phyloP scores from a whole-genome alignment of 345 rosid species.

The Lepidium didymum region DNA sequence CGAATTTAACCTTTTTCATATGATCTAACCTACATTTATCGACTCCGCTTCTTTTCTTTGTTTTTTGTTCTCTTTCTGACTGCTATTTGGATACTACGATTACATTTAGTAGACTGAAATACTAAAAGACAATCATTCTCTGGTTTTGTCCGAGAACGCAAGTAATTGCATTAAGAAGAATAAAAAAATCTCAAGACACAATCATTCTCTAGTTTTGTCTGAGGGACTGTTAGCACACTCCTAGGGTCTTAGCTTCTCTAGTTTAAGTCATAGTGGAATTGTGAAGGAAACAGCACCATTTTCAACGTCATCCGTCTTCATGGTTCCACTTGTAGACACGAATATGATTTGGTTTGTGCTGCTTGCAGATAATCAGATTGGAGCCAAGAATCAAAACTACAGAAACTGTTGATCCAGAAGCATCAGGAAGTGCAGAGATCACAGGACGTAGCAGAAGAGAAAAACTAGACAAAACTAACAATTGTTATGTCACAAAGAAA shows the following conservation, averaged over 20 bases:
- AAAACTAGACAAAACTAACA: constrained; percentile 2
- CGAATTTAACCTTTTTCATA: too few relatives aligned
- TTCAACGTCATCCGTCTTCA: constrained; percentile 77
- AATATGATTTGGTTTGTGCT: not conserved
- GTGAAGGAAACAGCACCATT: constrained; percentile 79
- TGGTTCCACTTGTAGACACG: constrained; percentile 61
- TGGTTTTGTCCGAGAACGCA: too few relatives aligned
- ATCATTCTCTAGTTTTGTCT: not conserved
- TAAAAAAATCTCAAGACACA: not conserved
- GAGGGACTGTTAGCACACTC: not conserved
- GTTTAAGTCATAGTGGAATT: not conserved
- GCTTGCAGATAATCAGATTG: constrained; percentile 62
- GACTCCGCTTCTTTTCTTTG: too few relatives aligned
- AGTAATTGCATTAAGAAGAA: not conserved
- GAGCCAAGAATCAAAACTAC: constrained; percentile 42
- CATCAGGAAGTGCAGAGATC: constrained; percentile 10
- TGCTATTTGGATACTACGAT: too few relatives aligned
- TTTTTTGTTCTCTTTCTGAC: too few relatives aligned
- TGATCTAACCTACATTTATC: too few relatives aligned
- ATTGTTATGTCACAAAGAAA: constrained; percentile 45
- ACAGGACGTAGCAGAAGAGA: constrained; percentile 30
- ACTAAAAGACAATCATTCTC: too few relatives aligned
- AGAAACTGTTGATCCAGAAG: constrained; percentile 32
- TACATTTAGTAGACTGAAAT: too few relatives aligned
- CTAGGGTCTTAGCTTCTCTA: not conserved